Percentiles rank a stretch among this genome's conserved stretches.
These are phyloP conservation scores for Cicer chorassanicum DNA, from an alignment of 306 rosid species.

Conservation along the genomic window DNA sequence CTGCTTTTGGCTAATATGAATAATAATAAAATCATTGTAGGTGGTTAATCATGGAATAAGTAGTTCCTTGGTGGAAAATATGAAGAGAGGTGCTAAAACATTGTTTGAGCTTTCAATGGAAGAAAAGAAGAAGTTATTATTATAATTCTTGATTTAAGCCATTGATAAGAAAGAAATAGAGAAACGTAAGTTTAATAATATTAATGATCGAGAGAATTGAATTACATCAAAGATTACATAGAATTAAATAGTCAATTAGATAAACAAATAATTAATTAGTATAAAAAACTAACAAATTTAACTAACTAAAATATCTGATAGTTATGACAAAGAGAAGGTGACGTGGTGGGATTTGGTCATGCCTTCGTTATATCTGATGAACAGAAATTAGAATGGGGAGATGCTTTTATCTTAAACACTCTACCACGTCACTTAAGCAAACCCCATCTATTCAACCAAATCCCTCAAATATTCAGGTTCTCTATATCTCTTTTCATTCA, in stretches of 20 bases:
- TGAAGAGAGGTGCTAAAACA: constrained; percentile 44
- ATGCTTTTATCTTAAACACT: constrained; percentile 38
- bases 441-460: constrained; percentile 50
- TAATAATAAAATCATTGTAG: constrained; percentile 2
- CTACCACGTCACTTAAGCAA: constrained; percentile 49
- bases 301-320: too few relatives aligned
- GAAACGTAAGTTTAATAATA: too few relatives aligned
- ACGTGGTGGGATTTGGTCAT: constrained; percentile 54
- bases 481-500: too few relatives aligned
- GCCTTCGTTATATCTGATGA: constrained; percentile 51
- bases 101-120: constrained; percentile 51
- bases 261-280: too few relatives aligned
- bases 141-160: too few relatives aligned
- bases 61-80: constrained; percentile 45
- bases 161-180: too few relatives aligned
- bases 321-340: constrained; percentile 48
- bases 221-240: too few relatives aligned
- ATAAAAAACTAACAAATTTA: too few relatives aligned
- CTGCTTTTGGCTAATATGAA: constrained; percentile 4
- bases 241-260: too few relatives aligned
- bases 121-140: constrained; percentile 47
- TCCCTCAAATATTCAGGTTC: constrained; percentile 49
- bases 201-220: too few relatives aligned
- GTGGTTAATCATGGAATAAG: constrained; percentile 49
- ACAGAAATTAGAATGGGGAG: constrained; percentile 61